Evolutionary conservation across 305 asterid genomes (phyloP), one percentile per base, ranked within the genome.

Genomic region (Rubia tinctorum): DNA sequence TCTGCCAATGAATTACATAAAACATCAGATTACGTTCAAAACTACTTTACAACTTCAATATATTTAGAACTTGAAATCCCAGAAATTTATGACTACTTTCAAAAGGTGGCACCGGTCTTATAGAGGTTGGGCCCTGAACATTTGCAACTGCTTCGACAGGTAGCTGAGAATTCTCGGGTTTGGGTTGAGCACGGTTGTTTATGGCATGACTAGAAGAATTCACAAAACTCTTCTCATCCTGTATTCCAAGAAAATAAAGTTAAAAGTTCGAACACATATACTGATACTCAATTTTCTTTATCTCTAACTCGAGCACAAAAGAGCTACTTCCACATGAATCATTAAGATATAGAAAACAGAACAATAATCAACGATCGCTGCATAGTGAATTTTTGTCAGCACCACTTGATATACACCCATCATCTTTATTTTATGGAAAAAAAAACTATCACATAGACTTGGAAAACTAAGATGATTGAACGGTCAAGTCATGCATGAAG

Each of bases 181-280:
- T 95, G 67, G 55, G 73, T 73, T 90, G 95, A 30, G 81, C 67
- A 83, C 70, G 77, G 79, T 72, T 82, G 66, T 84, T 69, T 81
- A 72, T 73, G 27, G 89, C 78, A 82, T 77, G 84, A 83, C 83
- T 75, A 76, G 74, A 83, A 80, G 82, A 75, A 78, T 76, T 81
- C 10, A 61, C 5, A 43, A 74, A 80, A 82, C 75, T 86, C 82
- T 84, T 90, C 80, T 85, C 91, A 11, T 88, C 98, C 99, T 91
- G 92, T 66, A 80, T 58, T 23, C 73, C 68, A 42, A 71, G 7
- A 70, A 74, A 40, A 20, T 17, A 66, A 39, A 77, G 8, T 7
- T 39, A 37, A 44, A 69, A 27, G 49, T 69, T 61, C 64, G 42
- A 66, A 44, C 70, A 59, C 27, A 34, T 53, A 37, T 43, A 51